Evolutionary conservation across 2,329 filamentous ascomycete species (phyloP), one percentile per base, ranked within the genome.

Genomic region (Exophiala sideris): DNA sequence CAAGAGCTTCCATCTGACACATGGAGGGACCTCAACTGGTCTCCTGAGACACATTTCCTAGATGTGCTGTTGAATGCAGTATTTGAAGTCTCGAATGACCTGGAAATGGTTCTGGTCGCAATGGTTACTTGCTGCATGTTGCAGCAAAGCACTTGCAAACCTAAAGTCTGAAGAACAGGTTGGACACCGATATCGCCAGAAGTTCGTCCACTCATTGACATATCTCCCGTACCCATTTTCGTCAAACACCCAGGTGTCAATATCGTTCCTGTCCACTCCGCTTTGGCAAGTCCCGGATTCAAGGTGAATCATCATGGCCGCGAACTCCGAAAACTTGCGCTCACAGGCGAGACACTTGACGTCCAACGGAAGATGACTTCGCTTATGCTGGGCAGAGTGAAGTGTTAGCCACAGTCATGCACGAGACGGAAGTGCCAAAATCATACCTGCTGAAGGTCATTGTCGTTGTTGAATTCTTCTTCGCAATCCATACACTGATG

Each of bases 271-370:
- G 21, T 51, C 24, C 14, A 47, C 48, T 18, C 51, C 50, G 14
- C 45, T 50, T 11, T 40, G n/a, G 48, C 63, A 67, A 39, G 10
- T 60, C 4, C 63, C 62, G 5, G 62, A 50, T 52, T 66, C 65
- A 4, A 67, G 59, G 49, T 66, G 64, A 18, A 65, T 58, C 9
- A 66, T 47, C 61, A 67, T 63, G 34, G 58, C 62, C 14, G 64
- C 59, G 52, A 59, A n/a, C n/a, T n/a, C n/a, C n/a, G n/a, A n/a
- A n/a, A n/a, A n/a, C n/a, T n/a, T n/a, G n/a, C n/a, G n/a, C n/a
- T n/a, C n/a, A n/a, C n/a, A n/a, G n/a, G n/a, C n/a, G n/a, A n/a
- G n/a, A n/a, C n/a, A n/a, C n/a, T n/a, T n/a, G n/a, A n/a, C n/a
- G n/a, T n/a, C n/a, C n/a, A n/a, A n/a, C n/a, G n/a, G 51, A 5